phyloP scores from a whole-genome alignment of 2,329 filamentous ascomycete genomes.

The Neophaeococcomyces aloes region DNA sequence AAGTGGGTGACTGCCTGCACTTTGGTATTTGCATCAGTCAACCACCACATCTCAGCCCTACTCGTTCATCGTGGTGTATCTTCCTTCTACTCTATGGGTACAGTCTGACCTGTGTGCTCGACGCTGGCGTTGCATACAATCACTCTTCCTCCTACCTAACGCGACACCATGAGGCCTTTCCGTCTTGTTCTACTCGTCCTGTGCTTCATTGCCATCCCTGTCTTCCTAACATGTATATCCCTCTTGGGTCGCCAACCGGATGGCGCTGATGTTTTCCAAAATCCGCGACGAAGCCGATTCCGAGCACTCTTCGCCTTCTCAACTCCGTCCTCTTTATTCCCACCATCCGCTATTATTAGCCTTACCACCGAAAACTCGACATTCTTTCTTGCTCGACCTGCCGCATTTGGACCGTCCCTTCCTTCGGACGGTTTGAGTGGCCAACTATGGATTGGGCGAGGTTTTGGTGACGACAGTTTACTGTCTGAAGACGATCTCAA shows the following conservation, averaged over 20 bases:
- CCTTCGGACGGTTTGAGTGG: slow-evolving; percentile 70
- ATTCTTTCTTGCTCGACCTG: slow-evolving; percentile 85
- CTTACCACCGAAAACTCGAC: slow-evolving; percentile 97
- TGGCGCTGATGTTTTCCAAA: slow-evolving; percentile 24
- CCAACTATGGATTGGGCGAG: slow-evolving; percentile 85
- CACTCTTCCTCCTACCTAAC: background rate
- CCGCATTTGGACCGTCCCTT: slow-evolving; percentile 78
- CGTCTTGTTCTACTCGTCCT: slow-evolving; percentile 37
- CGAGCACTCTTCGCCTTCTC: slow-evolving; percentile 58
- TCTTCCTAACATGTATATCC: slow-evolving; percentile 38
- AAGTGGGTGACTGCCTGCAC: no score
- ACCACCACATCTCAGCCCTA: background rate
- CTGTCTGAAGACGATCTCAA: slow-evolving; percentile 44
- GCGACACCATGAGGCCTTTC: slow-evolving; percentile 35
- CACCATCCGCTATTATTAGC: slow-evolving; percentile 89
- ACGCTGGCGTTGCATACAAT: slow-evolving; percentile 8
- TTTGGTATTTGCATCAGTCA: no score
- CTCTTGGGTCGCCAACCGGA: slow-evolving; percentile 27
- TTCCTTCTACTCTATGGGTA: slow-evolving; percentile 3
- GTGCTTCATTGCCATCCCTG: slow-evolving; percentile 39
- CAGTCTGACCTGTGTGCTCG: background rate
- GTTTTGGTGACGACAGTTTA: slow-evolving; percentile 71
- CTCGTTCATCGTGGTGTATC: background rate
- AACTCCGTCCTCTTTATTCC: slow-evolving; percentile 76
- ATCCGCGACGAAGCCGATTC: slow-evolving; percentile 37